These are phyloP conservation scores for Penicillium vulpinum DNA, from an alignment of 2,329 filamentous ascomycete species.

Conservation along the genomic window DNA sequence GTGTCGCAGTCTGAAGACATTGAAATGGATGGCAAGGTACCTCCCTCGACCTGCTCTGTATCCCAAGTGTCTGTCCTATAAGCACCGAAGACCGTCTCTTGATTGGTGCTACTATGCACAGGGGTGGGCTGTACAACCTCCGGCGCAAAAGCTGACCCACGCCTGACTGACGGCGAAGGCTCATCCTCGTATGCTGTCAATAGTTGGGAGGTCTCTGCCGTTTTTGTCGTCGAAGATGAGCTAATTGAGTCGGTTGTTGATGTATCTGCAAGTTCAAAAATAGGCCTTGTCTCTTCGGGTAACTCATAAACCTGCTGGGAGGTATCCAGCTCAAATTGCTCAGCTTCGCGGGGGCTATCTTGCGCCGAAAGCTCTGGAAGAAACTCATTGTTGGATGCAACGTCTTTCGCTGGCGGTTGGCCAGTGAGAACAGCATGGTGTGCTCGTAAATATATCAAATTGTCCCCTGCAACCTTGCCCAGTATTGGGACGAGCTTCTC, in stretches of 20 bases:
- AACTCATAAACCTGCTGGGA: constrained; percentile 38
- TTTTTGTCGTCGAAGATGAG: not conserved
- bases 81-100: not conserved
- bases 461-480: constrained; percentile 47
- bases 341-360: constrained; percentile 29
- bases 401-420: constrained; percentile 39
- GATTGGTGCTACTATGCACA: not conserved
- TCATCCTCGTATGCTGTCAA: constrained; percentile 31
- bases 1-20: constrained; percentile 6
- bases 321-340: constrained; percentile 29
- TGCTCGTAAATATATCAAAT: constrained; percentile 55
- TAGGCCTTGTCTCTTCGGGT: constrained; percentile 26
- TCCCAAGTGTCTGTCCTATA: not conserved
- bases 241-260: constrained; percentile 15
- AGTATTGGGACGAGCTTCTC: constrained; percentile 58
- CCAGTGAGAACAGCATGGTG: constrained; percentile 57
- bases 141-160: constrained; percentile 49
- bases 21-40: constrained; percentile 9
- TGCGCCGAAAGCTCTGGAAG: constrained; percentile 35
- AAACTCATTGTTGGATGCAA: constrained; percentile 23
- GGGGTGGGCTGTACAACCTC: constrained; percentile 41
- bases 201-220: not conserved
- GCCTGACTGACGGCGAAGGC: constrained; percentile 32
- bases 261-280: constrained; percentile 45
- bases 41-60: not conserved